phyloP scores from a whole-genome alignment of 179 eudicot species.

The Patellifolia procumbens region DNA sequence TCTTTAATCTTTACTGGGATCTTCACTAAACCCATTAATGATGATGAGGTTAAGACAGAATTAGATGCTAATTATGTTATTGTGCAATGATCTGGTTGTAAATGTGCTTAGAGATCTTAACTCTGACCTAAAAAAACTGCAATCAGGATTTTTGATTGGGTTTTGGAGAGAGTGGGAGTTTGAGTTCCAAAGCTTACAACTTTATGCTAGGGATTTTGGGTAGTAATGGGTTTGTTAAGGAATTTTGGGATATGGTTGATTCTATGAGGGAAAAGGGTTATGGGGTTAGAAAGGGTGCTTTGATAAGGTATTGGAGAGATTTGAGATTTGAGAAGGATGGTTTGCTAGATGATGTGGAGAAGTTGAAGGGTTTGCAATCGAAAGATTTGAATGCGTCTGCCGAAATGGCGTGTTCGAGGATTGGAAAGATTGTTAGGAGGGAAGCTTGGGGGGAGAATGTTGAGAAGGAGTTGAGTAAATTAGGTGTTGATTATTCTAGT shows the following conservation, averaged over 20 bases:
- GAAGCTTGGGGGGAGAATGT: too few species aligned
- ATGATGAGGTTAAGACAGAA: too few species aligned
- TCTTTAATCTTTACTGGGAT: slow-evolving; percentile 34
- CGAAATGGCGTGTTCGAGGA: slow-evolving; percentile 34
- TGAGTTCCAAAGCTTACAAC: slow-evolving; percentile 74
- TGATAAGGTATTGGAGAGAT: too few species aligned
- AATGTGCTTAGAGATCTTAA: slow-evolving; percentile 38
- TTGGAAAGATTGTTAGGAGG: slow-evolving; percentile 50
- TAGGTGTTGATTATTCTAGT: too few species aligned
- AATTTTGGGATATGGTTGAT: too few species aligned
- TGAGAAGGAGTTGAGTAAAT: too few species aligned
- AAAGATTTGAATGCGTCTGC: slow-evolving; percentile 27
- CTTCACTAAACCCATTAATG: too few species aligned
- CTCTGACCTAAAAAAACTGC: slow-evolving; percentile 43
- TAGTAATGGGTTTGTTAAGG: too few species aligned
- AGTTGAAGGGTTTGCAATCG: slow-evolving; percentile 49
- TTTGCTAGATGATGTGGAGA: too few species aligned
- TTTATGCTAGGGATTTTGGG: slow-evolving; percentile 63
- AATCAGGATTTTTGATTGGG: slow-evolving; percentile 59
- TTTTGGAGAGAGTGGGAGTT: slow-evolving; percentile 40
- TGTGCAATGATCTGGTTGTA: slow-evolving; percentile 47
- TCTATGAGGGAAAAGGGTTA: too few species aligned
- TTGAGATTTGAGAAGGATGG: too few species aligned
- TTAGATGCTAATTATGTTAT: slow-evolving; percentile 46
- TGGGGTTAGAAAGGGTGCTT: too few species aligned